Conservation (phyloP, 495 filamentous ascomycete genomes). For the Aspergillus saccharolyticus region DNA sequence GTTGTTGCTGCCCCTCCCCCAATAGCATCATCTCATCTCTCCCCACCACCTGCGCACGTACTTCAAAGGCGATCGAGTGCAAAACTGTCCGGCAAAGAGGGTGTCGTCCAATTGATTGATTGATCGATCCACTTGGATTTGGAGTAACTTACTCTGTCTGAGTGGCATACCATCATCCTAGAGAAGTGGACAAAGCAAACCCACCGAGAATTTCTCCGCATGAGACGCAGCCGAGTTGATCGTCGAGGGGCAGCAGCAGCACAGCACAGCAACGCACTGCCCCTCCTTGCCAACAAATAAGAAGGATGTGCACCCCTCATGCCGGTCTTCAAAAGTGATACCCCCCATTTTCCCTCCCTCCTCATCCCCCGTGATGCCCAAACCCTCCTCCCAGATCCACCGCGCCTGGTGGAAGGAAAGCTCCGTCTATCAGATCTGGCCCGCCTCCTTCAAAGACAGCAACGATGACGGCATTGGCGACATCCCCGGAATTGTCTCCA, state of each 20-base stretch:
- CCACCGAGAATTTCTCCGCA: constrained; percentile 25
- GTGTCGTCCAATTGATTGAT: no score
- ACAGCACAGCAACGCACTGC: neutral
- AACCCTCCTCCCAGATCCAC: constrained; percentile 30
- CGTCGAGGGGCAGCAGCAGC: neutral
- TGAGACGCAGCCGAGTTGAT: neutral
- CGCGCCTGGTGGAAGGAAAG: constrained; percentile 52
- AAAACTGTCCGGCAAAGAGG: no score
- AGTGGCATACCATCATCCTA: neutral
- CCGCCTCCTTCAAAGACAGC: constrained; percentile 60
- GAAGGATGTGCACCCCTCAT: neutral
- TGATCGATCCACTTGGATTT: neutral
- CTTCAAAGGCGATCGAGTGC: neutral
- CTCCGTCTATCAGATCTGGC: constrained; percentile 67
- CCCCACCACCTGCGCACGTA: neutral
- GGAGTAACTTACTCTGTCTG: no score
- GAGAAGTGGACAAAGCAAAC: constrained; percentile 6
- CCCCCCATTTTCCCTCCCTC: neutral
- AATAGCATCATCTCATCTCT: neutral
- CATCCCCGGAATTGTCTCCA: constrained; percentile 59
- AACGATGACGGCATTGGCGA: constrained; percentile 66
- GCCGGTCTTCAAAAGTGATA: no score
- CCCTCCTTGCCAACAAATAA: neutral
- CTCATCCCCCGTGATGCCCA: constrained; percentile 20
- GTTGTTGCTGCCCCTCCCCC: neutral